A percentile compares a stretch with the other conserved stretches of the same genome.
phyloP scores from a whole-genome alignment of 129 eudicot species.

The Flaveria ramosissima region DNA sequence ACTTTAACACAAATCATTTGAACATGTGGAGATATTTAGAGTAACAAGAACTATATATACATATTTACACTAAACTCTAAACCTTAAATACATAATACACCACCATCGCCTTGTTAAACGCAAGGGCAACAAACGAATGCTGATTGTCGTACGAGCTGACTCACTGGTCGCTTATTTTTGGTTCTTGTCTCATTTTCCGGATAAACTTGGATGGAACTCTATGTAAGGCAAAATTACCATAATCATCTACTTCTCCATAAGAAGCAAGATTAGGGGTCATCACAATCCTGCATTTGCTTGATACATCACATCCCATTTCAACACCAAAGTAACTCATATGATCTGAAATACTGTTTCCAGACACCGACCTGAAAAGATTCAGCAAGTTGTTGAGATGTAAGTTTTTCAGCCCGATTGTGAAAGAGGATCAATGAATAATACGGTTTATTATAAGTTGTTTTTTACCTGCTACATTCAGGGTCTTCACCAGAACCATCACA shows the following conservation, averaged over 20 bases:
- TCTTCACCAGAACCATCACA: constrained; percentile 97
- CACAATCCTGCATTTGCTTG: constrained; percentile 67
- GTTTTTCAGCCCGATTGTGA: background rate
- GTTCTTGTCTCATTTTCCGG: constrained; percentile 29
- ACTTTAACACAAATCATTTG: background rate
- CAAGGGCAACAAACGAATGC: background rate
- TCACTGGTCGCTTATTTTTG: constrained; percentile 20
- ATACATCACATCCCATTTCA: constrained; percentile 61
- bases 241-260: constrained; percentile 49
- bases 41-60: constrained; percentile 17
- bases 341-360: constrained; percentile 81
- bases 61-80: constrained; percentile 8
- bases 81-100: background rate
- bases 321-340: constrained; percentile 76
- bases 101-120: constrained; percentile 1
- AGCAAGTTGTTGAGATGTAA: background rate
- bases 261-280: constrained; percentile 49
- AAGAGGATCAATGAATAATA: background rate
- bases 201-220: constrained; percentile 41
- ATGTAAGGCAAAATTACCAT: constrained; percentile 65
- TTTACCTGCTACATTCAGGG: constrained; percentile 89
- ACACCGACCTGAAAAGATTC: constrained; percentile 64
- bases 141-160: background rate
- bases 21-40: background rate
- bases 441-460: background rate